phyloP scores from a whole-genome alignment of 805 yeast species.

The Kluyveromyces lactis region DNA sequence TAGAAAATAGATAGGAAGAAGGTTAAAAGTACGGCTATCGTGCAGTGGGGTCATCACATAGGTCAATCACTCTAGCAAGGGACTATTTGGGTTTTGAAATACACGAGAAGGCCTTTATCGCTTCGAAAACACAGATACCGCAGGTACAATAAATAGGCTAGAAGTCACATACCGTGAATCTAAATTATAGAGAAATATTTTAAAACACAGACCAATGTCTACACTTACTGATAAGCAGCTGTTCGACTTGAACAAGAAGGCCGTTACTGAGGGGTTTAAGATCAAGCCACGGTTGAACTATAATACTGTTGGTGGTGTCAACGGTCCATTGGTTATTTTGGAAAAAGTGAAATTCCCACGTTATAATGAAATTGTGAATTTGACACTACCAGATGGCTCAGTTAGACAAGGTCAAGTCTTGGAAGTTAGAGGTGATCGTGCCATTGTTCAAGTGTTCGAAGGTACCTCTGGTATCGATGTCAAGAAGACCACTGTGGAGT shows the following conservation, averaged over 20 bases:
- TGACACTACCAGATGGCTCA: conserved; percentile 94
- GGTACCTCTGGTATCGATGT: conserved; percentile 99
- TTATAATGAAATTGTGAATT: conserved; percentile 91
- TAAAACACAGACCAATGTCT: not conserved
- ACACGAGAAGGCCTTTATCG: too few species aligned
- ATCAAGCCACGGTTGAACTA: conserved; percentile 86
- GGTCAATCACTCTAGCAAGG: too few species aligned
- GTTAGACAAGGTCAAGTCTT: conserved; percentile 95
- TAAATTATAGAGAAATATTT: too few species aligned
- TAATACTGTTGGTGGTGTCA: conserved; percentile 96
- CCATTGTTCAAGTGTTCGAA: conserved; percentile 97
- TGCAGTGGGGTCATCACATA: too few species aligned
- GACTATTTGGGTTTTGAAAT: too few species aligned
- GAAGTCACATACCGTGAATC: too few species aligned
- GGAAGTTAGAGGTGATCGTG: conserved; percentile 95
- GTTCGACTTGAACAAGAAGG: conserved; percentile 76
- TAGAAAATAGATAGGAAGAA: too few species aligned
- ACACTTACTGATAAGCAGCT: conserved; percentile 32
- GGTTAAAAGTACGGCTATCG: too few species aligned
- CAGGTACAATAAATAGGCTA: too few species aligned
- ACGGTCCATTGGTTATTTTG: conserved; percentile 92
- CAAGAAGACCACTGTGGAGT: conserved; percentile 93
- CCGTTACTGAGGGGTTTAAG: conserved; percentile 85
- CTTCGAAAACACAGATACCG: too few species aligned
- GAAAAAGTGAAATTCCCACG: conserved; percentile 84